These are phyloP conservation scores for Artemisia annua DNA, from an alignment of 129 eudicot genomes.

Conservation along the genomic window DNA sequence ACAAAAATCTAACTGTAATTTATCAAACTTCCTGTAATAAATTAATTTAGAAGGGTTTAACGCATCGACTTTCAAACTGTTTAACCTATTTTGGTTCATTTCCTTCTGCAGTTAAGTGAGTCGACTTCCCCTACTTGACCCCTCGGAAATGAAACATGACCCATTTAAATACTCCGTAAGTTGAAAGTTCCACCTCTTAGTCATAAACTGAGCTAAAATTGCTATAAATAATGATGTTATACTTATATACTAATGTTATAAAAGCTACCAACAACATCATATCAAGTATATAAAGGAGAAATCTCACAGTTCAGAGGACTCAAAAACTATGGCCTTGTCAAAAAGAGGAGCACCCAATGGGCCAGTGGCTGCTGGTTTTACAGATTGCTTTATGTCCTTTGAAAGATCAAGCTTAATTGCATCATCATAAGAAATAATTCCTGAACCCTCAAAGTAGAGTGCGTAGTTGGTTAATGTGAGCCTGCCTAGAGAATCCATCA, in stretches of 20 bases:
- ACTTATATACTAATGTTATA: too few species aligned
- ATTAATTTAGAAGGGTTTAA: too few species aligned
- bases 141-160: too few species aligned
- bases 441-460: conserved; percentile 91
- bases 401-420: conserved; percentile 86
- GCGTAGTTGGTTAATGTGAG: conserved; percentile 89
- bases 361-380: conserved; percentile 78
- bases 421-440: conserved; percentile 56
- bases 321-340: conserved; percentile 75
- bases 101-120: too few species aligned
- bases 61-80: too few species aligned
- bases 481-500: conserved; percentile 57
- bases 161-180: too few species aligned
- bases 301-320: conserved; percentile 74
- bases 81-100: too few species aligned
- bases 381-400: conserved; percentile 48
- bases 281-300: neutral
- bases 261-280: too few species aligned
- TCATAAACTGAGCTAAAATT: neutral
- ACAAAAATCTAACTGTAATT: too few species aligned
- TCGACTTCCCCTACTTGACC: too few species aligned
- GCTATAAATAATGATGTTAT: neutral
- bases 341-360: conserved; percentile 96
- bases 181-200: neutral
- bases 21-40: too few species aligned